Conservation (phyloP, 805 yeast genomes). For the Schizosaccharomyces cryophilus region DNA sequence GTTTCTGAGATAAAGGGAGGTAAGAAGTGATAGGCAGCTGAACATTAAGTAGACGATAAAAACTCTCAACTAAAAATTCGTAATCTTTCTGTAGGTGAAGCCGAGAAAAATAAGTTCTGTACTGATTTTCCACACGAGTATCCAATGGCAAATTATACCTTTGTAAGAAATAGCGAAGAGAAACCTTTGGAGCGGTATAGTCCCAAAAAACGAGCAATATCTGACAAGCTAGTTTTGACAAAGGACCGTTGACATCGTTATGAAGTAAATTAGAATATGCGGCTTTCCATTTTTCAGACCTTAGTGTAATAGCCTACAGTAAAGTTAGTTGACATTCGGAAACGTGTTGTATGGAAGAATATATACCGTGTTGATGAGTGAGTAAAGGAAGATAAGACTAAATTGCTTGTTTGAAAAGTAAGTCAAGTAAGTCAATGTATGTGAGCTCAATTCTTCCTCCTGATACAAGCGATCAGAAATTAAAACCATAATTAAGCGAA, state of each 20-base stretch:
- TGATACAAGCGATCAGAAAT: constrained; percentile 37
- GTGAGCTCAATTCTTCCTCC: constrained; percentile 17
- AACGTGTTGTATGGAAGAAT: too few species aligned
- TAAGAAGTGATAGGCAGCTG: constrained; percentile 15
- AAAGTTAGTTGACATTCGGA: background rate
- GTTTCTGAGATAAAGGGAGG: constrained; percentile 11
- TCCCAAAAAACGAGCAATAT: constrained; percentile 34
- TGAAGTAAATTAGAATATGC: constrained; percentile 3
- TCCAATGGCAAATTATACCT: background rate
- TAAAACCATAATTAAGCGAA: constrained; percentile 35
- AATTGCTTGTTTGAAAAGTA: constrained; percentile 25
- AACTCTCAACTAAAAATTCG: constrained; percentile 13
- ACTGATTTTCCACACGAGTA: constrained; percentile 10
- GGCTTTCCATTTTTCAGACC: background rate
- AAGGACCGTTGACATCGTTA: constrained; percentile 11
- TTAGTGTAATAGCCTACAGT: background rate
- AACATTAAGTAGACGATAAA: constrained; percentile 15
- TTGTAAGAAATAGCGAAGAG: background rate
- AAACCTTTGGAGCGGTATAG: constrained; percentile 30
- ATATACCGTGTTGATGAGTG: constrained; percentile 35
- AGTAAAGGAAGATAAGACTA: constrained; percentile 31
- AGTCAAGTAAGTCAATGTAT: constrained; percentile 40
- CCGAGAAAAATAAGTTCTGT: constrained; percentile 14
- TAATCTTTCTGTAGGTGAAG: constrained; percentile 15
- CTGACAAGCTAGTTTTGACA: constrained; percentile 32